A percentile compares a stretch with the other conserved stretches of the same genome.
Conservation (phyloP, 352 stramenopile species). For the Phytophthora rubi region DNA sequence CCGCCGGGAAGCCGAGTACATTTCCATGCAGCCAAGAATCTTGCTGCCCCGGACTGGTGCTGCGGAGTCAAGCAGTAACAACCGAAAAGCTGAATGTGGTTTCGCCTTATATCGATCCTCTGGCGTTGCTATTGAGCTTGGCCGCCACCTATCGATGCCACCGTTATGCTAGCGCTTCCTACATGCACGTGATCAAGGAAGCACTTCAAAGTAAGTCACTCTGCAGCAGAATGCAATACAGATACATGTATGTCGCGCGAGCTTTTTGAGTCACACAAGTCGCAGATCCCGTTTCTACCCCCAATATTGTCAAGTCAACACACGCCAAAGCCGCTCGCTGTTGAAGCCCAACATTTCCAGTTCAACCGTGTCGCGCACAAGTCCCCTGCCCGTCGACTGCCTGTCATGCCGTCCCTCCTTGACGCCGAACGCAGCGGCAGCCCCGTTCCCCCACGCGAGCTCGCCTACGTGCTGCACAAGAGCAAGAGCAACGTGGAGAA, state of each 20-base stretch:
- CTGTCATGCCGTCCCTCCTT: constrained; percentile 28
- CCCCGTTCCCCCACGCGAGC: constrained; percentile 52
- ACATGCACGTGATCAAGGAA: no score
- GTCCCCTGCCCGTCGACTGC: neutral
- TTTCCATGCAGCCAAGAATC: constrained; percentile 25
- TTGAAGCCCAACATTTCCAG: constrained; percentile 25
- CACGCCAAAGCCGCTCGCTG: neutral
- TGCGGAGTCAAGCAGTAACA: no score
- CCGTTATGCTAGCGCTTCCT: no score
- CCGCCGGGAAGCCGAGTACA: constrained; percentile 15
- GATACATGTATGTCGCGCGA: no score
- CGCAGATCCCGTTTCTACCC: constrained; percentile 14
- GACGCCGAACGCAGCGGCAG: constrained; percentile 55
- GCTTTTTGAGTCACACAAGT: neutral
- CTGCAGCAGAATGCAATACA: no score
- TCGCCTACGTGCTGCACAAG: constrained; percentile 71
- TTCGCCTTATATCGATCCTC: no score
- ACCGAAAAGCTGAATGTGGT: no score
- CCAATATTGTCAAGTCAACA: constrained; percentile 38
- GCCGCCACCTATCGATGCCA: no score
- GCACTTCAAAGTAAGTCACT: no score
- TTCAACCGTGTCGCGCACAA: constrained; percentile 3
- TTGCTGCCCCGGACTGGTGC: neutral
- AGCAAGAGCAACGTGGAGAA: constrained; percentile 57
- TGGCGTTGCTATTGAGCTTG: no score